Evolutionary conservation across 2,329 filamentous ascomycete species (phyloP), one percentile per base, ranked within the genome.

Genomic region (Scytalidium sp.): DNA sequence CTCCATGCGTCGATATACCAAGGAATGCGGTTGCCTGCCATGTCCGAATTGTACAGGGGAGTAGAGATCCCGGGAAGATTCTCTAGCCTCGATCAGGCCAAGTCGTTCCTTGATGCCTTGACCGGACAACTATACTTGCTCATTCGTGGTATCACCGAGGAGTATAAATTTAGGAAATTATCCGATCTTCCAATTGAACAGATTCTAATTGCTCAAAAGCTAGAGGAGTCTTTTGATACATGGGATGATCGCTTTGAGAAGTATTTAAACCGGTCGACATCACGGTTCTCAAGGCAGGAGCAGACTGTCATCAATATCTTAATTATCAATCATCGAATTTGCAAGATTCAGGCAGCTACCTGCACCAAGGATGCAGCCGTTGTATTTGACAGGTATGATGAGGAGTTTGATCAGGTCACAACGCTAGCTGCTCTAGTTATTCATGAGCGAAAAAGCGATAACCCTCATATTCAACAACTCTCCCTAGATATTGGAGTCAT

Each of bases 401-500:
- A 10, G 17, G 32, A 36, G 15, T 36, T 36, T 36, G 32, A 36
- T n/a, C 11, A 36, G 17, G 32, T 36, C 11, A n/a, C 17, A 8
- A 36, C 32, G 4, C 17, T 36, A 36, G 7, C 32, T 36, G 32
- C 32, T 10, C 11, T 36, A 4, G 15, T 36, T 36, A 36, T 36
- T n/a, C 13, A 36, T n/a, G 32, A 36, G 13, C 32, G 32, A 4
- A 36, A 36, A n/a, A 36, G 15, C 17, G 13, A 15, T 5, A 36
- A 36, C 32, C 5, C 32, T 15, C 5, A n/a, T 4, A n/a, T 36
- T 15, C 32, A 36, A 8, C 36, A 23, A 3, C 53, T 51, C 22
- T 44, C 52, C 3, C 49, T 53, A 2, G 52, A 58, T 45, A 50
- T 46, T 27, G 56, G 54, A 5, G 40, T 57, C 8, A 54, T 57